Evolutionary conservation across 177 flowering plant species (phyloP).

Genomic region (Vitis hybrid): DNA sequence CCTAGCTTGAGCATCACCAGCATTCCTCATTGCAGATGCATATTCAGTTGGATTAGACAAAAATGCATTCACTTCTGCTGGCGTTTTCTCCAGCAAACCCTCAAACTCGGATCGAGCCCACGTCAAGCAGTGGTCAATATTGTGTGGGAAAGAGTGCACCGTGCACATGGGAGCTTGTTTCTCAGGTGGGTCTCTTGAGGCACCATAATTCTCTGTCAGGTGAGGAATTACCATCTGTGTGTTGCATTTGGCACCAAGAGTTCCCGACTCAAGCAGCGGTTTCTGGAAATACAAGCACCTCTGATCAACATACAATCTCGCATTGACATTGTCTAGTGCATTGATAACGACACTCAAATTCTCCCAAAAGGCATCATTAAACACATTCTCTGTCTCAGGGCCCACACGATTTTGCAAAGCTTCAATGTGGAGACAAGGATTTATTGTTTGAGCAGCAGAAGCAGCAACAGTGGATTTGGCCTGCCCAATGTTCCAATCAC

Average conservation of each 20-base stretch:
- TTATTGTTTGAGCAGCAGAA: constrained; percentile 66
- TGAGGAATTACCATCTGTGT: constrained; percentile 97
- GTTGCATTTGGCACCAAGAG: constrained; percentile 92
- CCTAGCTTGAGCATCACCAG: constrained; percentile 93
- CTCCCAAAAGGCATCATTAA: constrained; percentile 88
- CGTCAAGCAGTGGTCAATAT: constrained; percentile 57
- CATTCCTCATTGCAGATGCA: constrained; percentile 56
- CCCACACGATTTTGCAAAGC: constrained; percentile 89
- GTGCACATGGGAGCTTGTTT: constrained; percentile 82
- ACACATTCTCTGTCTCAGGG: constrained; percentile 84
- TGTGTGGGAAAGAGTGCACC: constrained; percentile 56
- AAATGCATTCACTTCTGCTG: constrained; percentile 81
- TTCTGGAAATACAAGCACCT: constrained; percentile 91
- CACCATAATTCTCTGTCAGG: constrained; percentile 90
- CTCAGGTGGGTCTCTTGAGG: constrained; percentile 94
- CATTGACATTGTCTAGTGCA: constrained; percentile 91
- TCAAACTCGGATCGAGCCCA: constrained; percentile 88
- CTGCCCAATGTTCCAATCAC: constrained; percentile 98
- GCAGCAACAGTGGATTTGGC: constrained; percentile 97
- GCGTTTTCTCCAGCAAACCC: constrained; percentile 91
- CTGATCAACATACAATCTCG: constrained; percentile 83
- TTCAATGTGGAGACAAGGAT: constrained; percentile 62
- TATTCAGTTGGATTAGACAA: constrained; percentile 69
- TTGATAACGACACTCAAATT: constrained; percentile 69
- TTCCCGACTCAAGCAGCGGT: constrained; percentile 91